Evolutionary conservation across 2,329 filamentous ascomycete genomes (phyloP), one percentile per base, ranked within the genome.

Genomic region (Sclerotiophoma versabilis): DNA sequence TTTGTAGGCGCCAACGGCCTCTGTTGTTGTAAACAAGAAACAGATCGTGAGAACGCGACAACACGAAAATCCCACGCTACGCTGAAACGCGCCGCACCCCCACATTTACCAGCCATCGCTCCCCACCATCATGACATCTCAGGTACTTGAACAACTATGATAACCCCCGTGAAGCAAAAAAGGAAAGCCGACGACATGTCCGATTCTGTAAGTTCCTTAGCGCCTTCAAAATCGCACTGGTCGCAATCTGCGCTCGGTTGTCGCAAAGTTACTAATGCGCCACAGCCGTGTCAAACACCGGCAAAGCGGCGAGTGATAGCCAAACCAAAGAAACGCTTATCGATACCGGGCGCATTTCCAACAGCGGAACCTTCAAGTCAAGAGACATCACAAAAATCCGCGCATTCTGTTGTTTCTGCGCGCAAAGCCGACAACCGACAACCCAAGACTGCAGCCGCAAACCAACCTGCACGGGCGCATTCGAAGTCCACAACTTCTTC

Each of bases 271-370:
- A 19, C 52, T 56, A 46, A 56, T 50, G 47, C 42, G 46, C 46
- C 46, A 50, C 52, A 56, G 52, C 42, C 36, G 34, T 41, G 26
- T 26, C 22, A 39, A 23, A 56, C 52, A 30, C 14, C 34, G 46
- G 36, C 36, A 26, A 47, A 47, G 36, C 46, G 47, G 47, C 52
- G 46, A 37, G 52, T 41, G 34, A 25, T 23, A 38, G 41, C 46
- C 42, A 42, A 47, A 50, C 52, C 46, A 36, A 56, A 50, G 47
- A 56, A 50, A 49, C 52, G 52, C 52, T 49, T 50, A 56, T 56
- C 52, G 47, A 50, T 56, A 50, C 52, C 52, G 42, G 52, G 52
- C 46, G 52, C 52, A 43, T 56, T 56, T 38, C 52, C 52, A 19
- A 50, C 25, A 45, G 10, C 29, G 46, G 46, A 50, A 32, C 30